phyloP scores from a whole-genome alignment of 2,329 filamentous ascomycete genomes.

The Arthrobotrys sphaeroides region DNA sequence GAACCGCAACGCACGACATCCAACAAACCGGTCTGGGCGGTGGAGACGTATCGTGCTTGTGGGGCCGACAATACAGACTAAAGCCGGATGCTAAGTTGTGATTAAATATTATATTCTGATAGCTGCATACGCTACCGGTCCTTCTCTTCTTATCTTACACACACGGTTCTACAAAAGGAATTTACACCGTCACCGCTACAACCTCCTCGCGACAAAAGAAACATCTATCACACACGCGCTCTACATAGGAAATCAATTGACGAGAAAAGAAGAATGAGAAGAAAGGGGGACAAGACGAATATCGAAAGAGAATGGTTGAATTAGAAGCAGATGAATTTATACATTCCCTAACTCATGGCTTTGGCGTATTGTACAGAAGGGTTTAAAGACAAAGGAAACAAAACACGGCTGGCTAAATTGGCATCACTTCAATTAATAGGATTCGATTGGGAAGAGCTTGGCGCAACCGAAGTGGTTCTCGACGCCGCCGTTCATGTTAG shows the following conservation, averaged over 20 bases:
- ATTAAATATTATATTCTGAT: slow-evolving; percentile 31
- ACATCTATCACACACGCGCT: slow-evolving; percentile 30
- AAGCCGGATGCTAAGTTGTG: not conserved
- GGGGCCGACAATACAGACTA: not conserved
- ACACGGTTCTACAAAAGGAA: slow-evolving; percentile 28
- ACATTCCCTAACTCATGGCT: slow-evolving; percentile 55
- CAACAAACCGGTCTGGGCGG: not conserved
- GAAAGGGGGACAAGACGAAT: not conserved
- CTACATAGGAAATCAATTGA: slow-evolving; percentile 25
- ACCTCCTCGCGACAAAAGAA: slow-evolving; percentile 19
- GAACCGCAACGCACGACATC: slow-evolving; percentile 12
- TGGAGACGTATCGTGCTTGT: not conserved
- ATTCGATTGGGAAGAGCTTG: slow-evolving; percentile 64
- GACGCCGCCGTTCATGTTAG: slow-evolving; percentile 71
- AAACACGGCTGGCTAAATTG: slow-evolving; percentile 54
- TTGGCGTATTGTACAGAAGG: slow-evolving; percentile 52
- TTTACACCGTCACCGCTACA: not conserved
- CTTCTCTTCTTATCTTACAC: slow-evolving; percentile 14
- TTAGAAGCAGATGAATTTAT: slow-evolving; percentile 54
- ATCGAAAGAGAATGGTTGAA: slow-evolving; percentile 49
- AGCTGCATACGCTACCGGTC: not conserved
- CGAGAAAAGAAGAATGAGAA: not conserved
- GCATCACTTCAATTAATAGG: slow-evolving; percentile 53
- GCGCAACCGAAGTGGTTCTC: slow-evolving; percentile 83
- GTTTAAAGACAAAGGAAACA: slow-evolving; percentile 45